Evolutionary conservation across 352 stramenopile genomes (phyloP), one percentile per base, ranked within the genome.

Genomic region (Paralagenidium karlingii): DNA sequence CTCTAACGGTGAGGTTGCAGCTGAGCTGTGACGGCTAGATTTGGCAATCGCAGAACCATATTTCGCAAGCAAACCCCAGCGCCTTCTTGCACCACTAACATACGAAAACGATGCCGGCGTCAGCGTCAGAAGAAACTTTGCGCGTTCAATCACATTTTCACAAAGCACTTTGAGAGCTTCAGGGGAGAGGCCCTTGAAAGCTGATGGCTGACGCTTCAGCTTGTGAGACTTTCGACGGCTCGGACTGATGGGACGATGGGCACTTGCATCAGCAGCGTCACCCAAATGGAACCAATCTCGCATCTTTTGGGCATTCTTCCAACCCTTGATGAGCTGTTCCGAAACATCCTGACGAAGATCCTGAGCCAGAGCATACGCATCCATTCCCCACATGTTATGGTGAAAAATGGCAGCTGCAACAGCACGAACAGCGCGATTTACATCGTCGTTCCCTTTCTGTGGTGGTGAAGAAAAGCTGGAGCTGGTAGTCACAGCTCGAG

Each of bases 221-320:
- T 55, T 60, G 21, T 56, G 51, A 1, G 60, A 67, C 12, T 50
- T 42, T 3, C 54, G 55, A 29, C 56, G 47, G 32, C 32, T 57
- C 22, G 63, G 47, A 18, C 56, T 51, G 24, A 53, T 51, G 2
- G 63, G 50, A 0, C 48, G 41, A 20, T 74, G 64, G 11, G 63
- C 58, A 8, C 60, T 50, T 27, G 47, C 69, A 48, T 82, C 67
- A 11, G 68, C 68, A 16, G 77, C 77, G 39, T 90, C 77, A 3
- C 77, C 77, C 1, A 88, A 42, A 45, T 88, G 69, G 46, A 90
- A 90, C 77, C 77, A 90, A 26, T 86, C 68, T 8, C 77, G 58
- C 74, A 90, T 90, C 32, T 90, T 90, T 34, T 90, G 77, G 2
- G 77, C 77, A 39, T 87, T 88, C 28, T 83, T 84, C 77, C 74